These are phyloP conservation scores for Casaregolazyma lundiana DNA, from an alignment of 1,139 yeast species.

Conservation along the genomic window DNA sequence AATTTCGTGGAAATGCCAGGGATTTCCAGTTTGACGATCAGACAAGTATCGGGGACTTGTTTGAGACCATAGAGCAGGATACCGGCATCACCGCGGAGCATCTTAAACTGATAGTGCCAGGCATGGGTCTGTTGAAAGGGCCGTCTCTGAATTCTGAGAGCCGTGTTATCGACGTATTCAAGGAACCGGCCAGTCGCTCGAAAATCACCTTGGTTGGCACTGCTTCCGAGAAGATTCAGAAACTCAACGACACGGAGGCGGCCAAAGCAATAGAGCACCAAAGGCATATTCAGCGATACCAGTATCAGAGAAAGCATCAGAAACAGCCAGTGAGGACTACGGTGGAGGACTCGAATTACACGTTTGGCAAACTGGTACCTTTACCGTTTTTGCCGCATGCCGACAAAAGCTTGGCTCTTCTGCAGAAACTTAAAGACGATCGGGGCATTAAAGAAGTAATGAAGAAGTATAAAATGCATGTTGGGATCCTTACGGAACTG, in stretches of 20 bases:
- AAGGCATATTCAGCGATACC: slow-evolving; percentile 14
- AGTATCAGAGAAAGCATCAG: slow-evolving; percentile 16
- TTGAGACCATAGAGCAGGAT: slow-evolving; percentile 25
- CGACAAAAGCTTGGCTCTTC: slow-evolving; percentile 29
- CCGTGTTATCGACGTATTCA: slow-evolving; percentile 19
- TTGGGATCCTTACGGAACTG: slow-evolving; percentile 36
- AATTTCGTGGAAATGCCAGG: slow-evolving; percentile 20
- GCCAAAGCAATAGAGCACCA: slow-evolving; percentile 23
- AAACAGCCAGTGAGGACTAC: slow-evolving; percentile 12
- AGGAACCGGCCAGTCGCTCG: slow-evolving; percentile 21
- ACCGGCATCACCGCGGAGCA: slow-evolving; percentile 27
- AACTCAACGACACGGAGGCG: slow-evolving; percentile 27
- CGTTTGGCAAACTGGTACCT: slow-evolving; percentile 34
- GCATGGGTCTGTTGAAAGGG: slow-evolving; percentile 25
- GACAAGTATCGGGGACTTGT: slow-evolving; percentile 21
- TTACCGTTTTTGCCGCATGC: slow-evolving; percentile 33
- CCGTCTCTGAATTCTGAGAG: slow-evolving; percentile 17
- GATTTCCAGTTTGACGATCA: slow-evolving; percentile 20
- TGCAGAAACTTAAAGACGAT: slow-evolving; percentile 34
- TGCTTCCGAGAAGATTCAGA: slow-evolving; percentile 22
- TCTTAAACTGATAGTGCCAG: slow-evolving; percentile 31
- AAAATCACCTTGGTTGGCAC: slow-evolving; percentile 31
- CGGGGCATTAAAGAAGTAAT: slow-evolving; percentile 35
- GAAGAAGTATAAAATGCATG: slow-evolving; percentile 34
- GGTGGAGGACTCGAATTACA: slow-evolving; percentile 22